phyloP scores from a whole-genome alignment of 2,329 filamentous ascomycete genomes.

The Dothistroma pini region DNA sequence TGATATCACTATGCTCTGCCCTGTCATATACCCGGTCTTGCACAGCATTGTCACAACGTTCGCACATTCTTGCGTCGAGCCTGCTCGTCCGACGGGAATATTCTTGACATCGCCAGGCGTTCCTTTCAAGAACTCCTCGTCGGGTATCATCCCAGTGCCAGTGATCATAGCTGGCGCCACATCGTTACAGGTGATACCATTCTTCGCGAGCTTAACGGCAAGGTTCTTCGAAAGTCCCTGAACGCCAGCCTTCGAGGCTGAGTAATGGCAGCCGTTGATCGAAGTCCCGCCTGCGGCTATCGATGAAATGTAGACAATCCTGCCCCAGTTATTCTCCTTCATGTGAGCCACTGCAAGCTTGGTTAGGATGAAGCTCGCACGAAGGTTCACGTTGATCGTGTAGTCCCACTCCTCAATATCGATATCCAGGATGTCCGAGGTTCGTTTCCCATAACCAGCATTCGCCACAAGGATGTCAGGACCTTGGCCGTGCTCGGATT shows the following conservation, averaged over 20 bases:
- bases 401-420: slow-evolving; percentile 62
- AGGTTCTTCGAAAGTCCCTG: slow-evolving; percentile 64
- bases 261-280: slow-evolving; percentile 49
- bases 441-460: slow-evolving; percentile 62
- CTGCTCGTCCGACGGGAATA: slow-evolving; percentile 58
- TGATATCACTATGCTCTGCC: slow-evolving; percentile 30
- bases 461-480: slow-evolving; percentile 65
- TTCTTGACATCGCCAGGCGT: slow-evolving; percentile 55
- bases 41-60: slow-evolving; percentile 60
- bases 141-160: slow-evolving; percentile 54
- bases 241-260: slow-evolving; percentile 44
- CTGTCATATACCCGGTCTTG: slow-evolving; percentile 53
- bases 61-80: slow-evolving; percentile 57
- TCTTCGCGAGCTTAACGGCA: slow-evolving; percentile 55
- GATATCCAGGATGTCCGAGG: slow-evolving; percentile 52
- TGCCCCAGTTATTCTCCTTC: slow-evolving; percentile 58
- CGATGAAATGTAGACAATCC: slow-evolving; percentile 62
- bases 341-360: slow-evolving; percentile 61
- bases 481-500: slow-evolving; percentile 48
- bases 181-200: slow-evolving; percentile 65
- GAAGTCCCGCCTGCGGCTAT: slow-evolving; percentile 62
- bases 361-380: slow-evolving; percentile 59
- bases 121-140: slow-evolving; percentile 44
- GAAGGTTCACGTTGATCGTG: slow-evolving; percentile 60
- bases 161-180: slow-evolving; percentile 69